These are phyloP conservation scores for Plasmodium ovale DNA, from an alignment of 169 alveolate species.

Conservation along the genomic window DNA sequence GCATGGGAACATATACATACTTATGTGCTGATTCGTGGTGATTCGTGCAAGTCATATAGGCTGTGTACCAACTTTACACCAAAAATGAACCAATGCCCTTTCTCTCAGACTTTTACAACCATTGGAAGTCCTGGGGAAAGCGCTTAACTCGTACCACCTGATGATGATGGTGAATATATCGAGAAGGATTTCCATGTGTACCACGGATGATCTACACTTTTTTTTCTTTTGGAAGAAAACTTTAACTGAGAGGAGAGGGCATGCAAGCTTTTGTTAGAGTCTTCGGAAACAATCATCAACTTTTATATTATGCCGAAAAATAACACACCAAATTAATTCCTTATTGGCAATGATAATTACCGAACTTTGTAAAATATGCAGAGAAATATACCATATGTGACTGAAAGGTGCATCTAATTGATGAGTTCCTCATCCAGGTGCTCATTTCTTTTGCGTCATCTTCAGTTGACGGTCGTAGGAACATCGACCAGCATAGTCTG, in stretches of 20 bases:
- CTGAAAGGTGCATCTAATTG: constrained; percentile 86
- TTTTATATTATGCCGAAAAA: constrained; percentile 88
- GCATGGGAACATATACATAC: no score
- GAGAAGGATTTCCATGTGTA: constrained; percentile 88
- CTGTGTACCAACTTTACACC: no score
- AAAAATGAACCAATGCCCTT: no score
- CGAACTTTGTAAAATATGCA: constrained; percentile 85
- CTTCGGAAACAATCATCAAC: constrained; percentile 88
- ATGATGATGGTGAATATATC: no score
- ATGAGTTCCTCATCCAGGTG: constrained; percentile 88
- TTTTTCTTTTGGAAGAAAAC: constrained; percentile 88
- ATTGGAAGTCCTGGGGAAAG: no score
- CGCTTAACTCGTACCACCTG: no score
- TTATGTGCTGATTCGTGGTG: no score
- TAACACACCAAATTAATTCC: constrained; percentile 70
- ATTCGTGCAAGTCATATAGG: no score
- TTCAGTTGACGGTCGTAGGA: constrained; percentile 18
- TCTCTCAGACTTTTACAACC: no score
- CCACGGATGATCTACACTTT: constrained; percentile 88
- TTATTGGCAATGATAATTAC: constrained; percentile 79
- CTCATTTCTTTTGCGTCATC: constrained; percentile 80
- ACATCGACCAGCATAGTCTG: no score
- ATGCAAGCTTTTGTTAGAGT: no score
- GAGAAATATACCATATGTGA: constrained; percentile 78
- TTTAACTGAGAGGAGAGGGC: no score